phyloP scores from a whole-genome alignment of 192 early-diverging fungal genomes.

The Linnemannia exigua region DNA sequence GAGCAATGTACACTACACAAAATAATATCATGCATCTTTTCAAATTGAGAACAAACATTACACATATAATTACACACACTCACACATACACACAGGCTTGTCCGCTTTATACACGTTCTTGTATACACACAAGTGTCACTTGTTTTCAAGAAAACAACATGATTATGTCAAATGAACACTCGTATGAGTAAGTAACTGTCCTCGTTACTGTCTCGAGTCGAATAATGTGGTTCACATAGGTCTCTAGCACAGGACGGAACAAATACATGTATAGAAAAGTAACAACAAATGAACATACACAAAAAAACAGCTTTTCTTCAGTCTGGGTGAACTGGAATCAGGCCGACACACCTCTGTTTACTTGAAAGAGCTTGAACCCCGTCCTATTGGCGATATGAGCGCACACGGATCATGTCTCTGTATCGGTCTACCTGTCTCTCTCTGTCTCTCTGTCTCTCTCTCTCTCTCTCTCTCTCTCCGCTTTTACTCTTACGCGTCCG shows the following conservation, averaged over 20 bases:
- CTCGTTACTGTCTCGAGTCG: not conserved
- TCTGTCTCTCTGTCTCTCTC: too few species aligned
- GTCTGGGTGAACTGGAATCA: conserved; percentile 43
- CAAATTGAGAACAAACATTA: not conserved
- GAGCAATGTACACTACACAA: conserved; percentile 6
- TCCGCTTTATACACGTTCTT: too few species aligned
- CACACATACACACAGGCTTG: not conserved
- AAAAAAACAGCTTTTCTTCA: not conserved
- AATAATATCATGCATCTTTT: conserved; percentile 11
- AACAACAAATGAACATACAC: too few species aligned
- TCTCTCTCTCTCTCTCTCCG: not conserved
- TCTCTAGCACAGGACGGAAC: conserved; percentile 19
- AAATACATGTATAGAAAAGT: not conserved
- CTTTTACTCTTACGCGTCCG: not conserved
- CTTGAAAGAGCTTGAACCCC: not conserved
- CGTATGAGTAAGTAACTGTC: not conserved
- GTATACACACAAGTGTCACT: too few species aligned
- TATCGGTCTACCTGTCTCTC: not conserved
- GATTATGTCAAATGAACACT: conserved; percentile 4
- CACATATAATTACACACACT: not conserved
- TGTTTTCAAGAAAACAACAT: not conserved
- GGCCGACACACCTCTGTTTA: conserved; percentile 15
- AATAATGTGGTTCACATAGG: not conserved
- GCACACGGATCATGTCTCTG: conserved; percentile 8
- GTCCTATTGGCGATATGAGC: conserved; percentile 26